Evolutionary conservation across 441 rosid genomes (phyloP).

Genomic region (Theobroma grandiflorum): DNA sequence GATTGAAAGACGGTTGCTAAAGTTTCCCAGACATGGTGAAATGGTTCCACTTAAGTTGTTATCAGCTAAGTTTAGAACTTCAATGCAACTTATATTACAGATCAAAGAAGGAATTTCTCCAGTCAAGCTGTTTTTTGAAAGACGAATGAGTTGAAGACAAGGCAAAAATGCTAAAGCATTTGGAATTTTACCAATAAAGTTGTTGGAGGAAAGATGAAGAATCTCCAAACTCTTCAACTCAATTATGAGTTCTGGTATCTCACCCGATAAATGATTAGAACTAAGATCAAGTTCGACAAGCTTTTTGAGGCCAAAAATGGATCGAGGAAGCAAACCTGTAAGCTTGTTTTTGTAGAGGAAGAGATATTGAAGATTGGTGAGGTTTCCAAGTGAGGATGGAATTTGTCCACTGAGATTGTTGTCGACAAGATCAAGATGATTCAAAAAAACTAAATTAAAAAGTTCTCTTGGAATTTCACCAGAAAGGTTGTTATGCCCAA

Average conservation of each 20-base stretch:
- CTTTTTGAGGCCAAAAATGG: too few species aligned
- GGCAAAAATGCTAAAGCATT: too few species aligned
- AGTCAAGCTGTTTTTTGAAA: too few species aligned
- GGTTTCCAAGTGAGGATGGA: conserved; percentile 69
- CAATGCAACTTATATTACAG: too few species aligned
- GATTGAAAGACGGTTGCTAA: background rate
- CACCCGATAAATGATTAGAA: conserved; percentile 70
- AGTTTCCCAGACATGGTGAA: background rate
- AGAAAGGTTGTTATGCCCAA: conserved; percentile 83
- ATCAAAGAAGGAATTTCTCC: too few species aligned
- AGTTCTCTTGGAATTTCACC: conserved; percentile 72
- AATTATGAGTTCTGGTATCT: conserved; percentile 61
- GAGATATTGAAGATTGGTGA: too few species aligned
- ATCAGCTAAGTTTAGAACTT: too few species aligned
- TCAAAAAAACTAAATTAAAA: conserved; percentile 55
- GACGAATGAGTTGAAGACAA: too few species aligned
- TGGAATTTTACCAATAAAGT: too few species aligned
- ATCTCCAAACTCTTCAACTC: conserved; percentile 30
- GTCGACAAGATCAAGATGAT: conserved; percentile 85
- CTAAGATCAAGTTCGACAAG: conserved; percentile 38
- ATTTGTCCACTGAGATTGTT: conserved; percentile 79
- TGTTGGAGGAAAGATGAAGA: conserved; percentile 29
- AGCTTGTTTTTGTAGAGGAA: too few species aligned
- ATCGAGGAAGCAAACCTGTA: too few species aligned
- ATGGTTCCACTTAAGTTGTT: too few species aligned